Base-by-base conservation (phyloP, 257 asterid genomes). In the Nyctanthes arbortristis region DNA sequence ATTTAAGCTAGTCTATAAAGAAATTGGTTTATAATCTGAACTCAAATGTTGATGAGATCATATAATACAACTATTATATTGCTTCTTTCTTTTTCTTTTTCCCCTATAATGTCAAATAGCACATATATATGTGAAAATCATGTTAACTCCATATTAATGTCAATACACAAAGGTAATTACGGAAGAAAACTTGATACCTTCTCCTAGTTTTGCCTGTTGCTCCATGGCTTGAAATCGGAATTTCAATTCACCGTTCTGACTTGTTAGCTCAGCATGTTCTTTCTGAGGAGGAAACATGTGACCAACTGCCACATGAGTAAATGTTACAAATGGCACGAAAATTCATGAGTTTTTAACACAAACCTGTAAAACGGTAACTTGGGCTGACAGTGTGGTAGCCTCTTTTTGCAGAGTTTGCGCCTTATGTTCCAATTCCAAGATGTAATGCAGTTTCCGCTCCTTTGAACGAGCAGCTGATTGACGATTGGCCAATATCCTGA, bases 381-480 rank as follows among this genome's bases (percentile, higher is more conserved):
- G 95, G 61, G 93, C 72, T 9, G 96, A 88, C 61, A 90, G 74
- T 11, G 93, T 87, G 24, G 95, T 86, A 31, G 93, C 81, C 80
- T 92, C 96, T 35, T 88, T 72, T 80, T 90, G 93, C 72, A 92
- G 85, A 59, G 88, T 88, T 67, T 85, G 91, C 72, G 90, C 97
- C 81, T 87, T 93, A 75, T 88, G 95, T 74, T 93, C 98, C 84
- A 93, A 83, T 79, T 93, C 96, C n/a, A 96, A 84, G 68, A 93
- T 93, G 88, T 93, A 93, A 14, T 87, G 88, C 83, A 81, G n/a
- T 79, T 90, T 93, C 57, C 96, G 76, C 80, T 93, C 98, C 85
- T 93, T 93, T 27, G 98, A 93, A 65, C 97, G 91, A 78, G 97
- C 98, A 73, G 97, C 96, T 49, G 98, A 93, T 55, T 85, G 96